Conservation (phyloP, 2,329 filamentous ascomycete genomes). For the Cercospora sesami region DNA sequence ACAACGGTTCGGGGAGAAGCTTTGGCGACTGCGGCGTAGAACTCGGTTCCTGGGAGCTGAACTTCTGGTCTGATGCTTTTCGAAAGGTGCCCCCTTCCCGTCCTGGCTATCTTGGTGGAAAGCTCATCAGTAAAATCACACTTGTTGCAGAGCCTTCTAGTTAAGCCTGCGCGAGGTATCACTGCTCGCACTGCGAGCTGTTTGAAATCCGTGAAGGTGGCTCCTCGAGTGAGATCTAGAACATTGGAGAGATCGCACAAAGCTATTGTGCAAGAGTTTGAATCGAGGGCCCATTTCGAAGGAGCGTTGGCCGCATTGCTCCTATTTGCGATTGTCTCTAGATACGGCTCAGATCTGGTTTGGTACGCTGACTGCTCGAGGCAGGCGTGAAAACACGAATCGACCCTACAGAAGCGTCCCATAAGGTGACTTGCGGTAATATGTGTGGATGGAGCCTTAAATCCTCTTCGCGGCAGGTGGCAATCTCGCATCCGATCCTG, state of each 20-base stretch:
- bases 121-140: neutral
- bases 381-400: neutral
- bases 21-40: neutral
- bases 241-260: neutral
- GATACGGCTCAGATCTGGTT: neutral
- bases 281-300: neutral
- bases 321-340: neutral
- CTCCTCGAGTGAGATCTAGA: neutral
- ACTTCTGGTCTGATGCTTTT: neutral
- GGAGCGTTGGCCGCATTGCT: neutral
- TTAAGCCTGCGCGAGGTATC: neutral
- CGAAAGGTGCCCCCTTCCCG: neutral
- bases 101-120: neutral
- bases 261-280: neutral
- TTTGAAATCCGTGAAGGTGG: neutral
- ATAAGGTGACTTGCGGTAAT: neutral
- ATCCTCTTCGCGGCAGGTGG: neutral
- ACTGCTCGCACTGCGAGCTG: neutral
- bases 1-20: neutral
- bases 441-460: neutral
- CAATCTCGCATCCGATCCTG: neutral
- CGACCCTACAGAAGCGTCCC: neutral
- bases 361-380: neutral
- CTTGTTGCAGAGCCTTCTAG: neutral
- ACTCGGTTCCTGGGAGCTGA: neutral